Percentiles rank a stretch among this genome's conserved stretches.
Conservation (phyloP, 768 basidiomycete genomes). For the Pleurotus cornucopiae region DNA sequence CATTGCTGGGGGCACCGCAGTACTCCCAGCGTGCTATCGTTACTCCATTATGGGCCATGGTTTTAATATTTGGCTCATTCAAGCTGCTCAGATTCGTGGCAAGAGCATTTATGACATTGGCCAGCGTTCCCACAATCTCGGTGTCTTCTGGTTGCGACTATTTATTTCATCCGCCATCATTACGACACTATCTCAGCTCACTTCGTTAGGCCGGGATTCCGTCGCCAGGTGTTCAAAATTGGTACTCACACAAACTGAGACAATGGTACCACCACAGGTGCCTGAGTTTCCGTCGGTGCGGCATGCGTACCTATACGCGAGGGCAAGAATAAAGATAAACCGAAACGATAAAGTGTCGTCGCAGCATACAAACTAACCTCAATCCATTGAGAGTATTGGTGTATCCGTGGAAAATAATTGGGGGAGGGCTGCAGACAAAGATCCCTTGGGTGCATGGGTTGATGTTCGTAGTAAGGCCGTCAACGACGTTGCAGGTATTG, state of each 20-base stretch:
- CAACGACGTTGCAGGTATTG: slow-evolving; percentile 22
- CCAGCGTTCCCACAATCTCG: too few relatives aligned
- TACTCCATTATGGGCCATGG: neutral
- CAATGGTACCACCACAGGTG: slow-evolving; percentile 18
- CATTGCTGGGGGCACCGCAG: too few relatives aligned
- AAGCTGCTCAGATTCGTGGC: too few relatives aligned
- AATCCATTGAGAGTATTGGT: slow-evolving; percentile 19
- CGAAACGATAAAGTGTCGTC: neutral
- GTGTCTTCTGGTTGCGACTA: too few relatives aligned
- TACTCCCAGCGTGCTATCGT: too few relatives aligned
- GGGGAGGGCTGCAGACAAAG: slow-evolving; percentile 25
- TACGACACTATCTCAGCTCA: neutral
- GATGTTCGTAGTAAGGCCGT: slow-evolving; percentile 21
- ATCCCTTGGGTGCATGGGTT: slow-evolving; percentile 26
- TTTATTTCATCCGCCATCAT: neutral
- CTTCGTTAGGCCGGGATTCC: neutral
- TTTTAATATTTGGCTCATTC: too few relatives aligned
- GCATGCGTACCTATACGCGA: slow-evolving; percentile 21
- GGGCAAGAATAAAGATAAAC: neutral
- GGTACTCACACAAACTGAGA: slow-evolving; percentile 25
- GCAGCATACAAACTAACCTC: slow-evolving; percentile 11
- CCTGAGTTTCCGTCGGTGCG: slow-evolving; percentile 22
- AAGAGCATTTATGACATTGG: too few relatives aligned
- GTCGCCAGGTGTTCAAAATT: neutral
- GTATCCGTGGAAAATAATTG: slow-evolving; percentile 24